phyloP scores from a whole-genome alignment of 208 protist genomes.

The Leishmania lainsoni region DNA sequence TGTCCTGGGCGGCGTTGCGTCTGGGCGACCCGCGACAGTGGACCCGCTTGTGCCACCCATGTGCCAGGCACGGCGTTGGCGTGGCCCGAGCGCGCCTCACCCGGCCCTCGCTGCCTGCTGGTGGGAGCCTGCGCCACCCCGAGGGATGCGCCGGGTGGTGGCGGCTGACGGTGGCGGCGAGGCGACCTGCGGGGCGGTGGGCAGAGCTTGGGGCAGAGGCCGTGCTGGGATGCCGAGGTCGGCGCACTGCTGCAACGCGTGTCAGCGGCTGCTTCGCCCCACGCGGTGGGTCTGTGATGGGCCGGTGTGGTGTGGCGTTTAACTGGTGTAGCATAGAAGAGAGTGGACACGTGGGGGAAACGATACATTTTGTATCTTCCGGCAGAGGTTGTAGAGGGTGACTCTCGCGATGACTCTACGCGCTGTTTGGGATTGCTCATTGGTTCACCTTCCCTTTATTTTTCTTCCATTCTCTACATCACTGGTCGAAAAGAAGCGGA shows the following conservation, averaged over 20 bases:
- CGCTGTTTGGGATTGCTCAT: not conserved
- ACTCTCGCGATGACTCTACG: not conserved
- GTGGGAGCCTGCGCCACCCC: not conserved
- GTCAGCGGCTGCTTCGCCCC: not conserved
- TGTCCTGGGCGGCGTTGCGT: not conserved
- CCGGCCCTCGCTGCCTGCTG: not conserved
- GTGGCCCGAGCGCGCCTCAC: not conserved
- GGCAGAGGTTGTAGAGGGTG: not conserved
- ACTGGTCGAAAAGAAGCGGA: not conserved
- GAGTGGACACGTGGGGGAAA: not conserved
- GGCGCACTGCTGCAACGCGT: not conserved
- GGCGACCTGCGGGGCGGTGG: not conserved
- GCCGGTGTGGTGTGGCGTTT: not conserved
- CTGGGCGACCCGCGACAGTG: not conserved
- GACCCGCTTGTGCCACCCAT: not conserved
- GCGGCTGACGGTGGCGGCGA: too few species aligned
- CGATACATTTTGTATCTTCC: not conserved
- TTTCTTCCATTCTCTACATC: not conserved
- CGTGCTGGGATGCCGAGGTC: not conserved
- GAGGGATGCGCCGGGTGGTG: not conserved
- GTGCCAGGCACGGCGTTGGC: not conserved
- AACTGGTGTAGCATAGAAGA: not conserved
- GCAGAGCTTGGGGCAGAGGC: not conserved
- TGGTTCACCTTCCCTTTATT: not conserved
- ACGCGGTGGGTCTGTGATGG: not conserved